These are phyloP conservation scores for Carex cristatella DNA, from an alignment of 176 grass and related monocot genomes.

Conservation along the genomic window DNA sequence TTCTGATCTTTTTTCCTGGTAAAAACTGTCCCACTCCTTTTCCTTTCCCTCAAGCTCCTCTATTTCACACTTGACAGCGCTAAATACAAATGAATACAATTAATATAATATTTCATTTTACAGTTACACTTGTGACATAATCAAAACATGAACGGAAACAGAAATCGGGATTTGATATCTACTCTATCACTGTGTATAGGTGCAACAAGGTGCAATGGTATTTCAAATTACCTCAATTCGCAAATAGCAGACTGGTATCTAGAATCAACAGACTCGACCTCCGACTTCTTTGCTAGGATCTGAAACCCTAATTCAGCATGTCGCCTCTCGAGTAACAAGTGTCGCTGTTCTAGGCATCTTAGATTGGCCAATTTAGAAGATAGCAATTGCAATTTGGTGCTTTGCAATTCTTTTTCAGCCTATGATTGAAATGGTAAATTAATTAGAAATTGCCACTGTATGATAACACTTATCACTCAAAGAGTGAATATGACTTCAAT, in stretches of 20 bases:
- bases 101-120: background rate
- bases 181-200: background rate
- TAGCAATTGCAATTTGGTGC: slow-evolving; percentile 45
- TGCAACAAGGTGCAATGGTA: background rate
- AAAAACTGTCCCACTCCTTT: slow-evolving; percentile 57
- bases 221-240: slow-evolving; percentile 31
- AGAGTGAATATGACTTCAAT: background rate
- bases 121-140: background rate
- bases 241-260: slow-evolving; percentile 24
- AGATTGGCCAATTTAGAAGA: slow-evolving; percentile 32
- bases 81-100: slow-evolving; percentile 18
- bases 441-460: background rate
- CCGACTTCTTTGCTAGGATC: slow-evolving; percentile 44
- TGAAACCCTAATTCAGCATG: slow-evolving; percentile 54
- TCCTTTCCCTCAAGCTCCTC: slow-evolving; percentile 50
- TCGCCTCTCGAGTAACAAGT: slow-evolving; percentile 62
- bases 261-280: slow-evolving; percentile 42
- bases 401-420: slow-evolving; percentile 75
- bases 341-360: slow-evolving; percentile 42
- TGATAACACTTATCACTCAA: background rate
- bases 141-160: background rate
- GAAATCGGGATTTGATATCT: background rate
- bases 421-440: slow-evolving; percentile 7
- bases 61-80: slow-evolving; percentile 46
- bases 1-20: slow-evolving; percentile 47